Conservation (phyloP, 495 filamentous ascomycete species). For the Hyaloscypha hepaticicola region DNA sequence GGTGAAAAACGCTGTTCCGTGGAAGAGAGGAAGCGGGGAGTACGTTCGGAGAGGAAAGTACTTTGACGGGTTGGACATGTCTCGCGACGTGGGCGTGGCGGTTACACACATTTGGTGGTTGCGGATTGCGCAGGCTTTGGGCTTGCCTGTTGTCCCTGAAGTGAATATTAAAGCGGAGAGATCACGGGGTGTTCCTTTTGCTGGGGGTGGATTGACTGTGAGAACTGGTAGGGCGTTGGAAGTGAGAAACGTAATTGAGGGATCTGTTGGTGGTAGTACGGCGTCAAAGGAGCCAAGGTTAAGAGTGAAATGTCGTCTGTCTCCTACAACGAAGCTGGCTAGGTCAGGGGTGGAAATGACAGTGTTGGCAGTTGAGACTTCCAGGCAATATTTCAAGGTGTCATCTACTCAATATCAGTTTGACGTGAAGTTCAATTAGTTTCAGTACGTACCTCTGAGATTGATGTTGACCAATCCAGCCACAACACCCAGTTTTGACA, state of each 20-base stretch:
- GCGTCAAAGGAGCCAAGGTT: constrained; percentile 43
- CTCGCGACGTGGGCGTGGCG: constrained; percentile 40
- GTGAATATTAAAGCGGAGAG: constrained; percentile 26
- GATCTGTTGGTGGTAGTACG: neutral
- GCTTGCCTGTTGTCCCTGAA: constrained; percentile 33
- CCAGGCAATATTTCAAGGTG: constrained; percentile 33
- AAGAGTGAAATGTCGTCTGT: constrained; percentile 42
- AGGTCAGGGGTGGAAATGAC: constrained; percentile 47
- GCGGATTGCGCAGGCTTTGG: constrained; percentile 32
- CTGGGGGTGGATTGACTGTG: constrained; percentile 20
- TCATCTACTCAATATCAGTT: constrained; percentile 38
- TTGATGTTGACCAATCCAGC: constrained; percentile 29
- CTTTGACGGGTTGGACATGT: constrained; percentile 38
- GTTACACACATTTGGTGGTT: constrained; percentile 30
- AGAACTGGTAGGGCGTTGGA: constrained; percentile 8
- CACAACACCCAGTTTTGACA: constrained; percentile 26
- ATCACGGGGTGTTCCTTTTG: constrained; percentile 37
- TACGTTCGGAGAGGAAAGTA: constrained; percentile 42
- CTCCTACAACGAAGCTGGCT: constrained; percentile 35
- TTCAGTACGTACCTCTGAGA: constrained; percentile 24
- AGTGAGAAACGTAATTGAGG: constrained; percentile 9
- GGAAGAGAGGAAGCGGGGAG: constrained; percentile 32
- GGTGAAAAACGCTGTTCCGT: constrained; percentile 31
- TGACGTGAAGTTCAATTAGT: neutral
- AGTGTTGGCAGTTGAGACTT: constrained; percentile 24